Conservation (phyloP, 2,329 filamentous ascomycete genomes). For the Xylaria sp. region DNA sequence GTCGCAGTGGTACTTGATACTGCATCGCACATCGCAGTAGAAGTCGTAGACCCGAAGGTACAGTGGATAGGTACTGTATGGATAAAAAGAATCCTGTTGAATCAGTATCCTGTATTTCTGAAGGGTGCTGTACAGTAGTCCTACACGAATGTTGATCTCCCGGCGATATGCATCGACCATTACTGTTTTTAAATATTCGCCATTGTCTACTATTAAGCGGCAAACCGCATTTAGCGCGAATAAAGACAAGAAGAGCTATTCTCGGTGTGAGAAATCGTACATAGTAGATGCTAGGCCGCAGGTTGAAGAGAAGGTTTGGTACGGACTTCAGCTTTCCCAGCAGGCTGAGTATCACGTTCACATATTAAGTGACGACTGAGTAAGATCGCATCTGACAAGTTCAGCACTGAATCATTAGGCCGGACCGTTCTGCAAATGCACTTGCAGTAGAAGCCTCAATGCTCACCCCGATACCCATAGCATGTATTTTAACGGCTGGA, state of each 20-base stretch:
- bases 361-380: neutral
- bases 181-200: slow-evolving; percentile 24
- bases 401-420: neutral
- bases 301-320: neutral
- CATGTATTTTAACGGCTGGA: slow-evolving; percentile 21
- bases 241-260: neutral
- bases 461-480: slow-evolving; percentile 13
- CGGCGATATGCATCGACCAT: slow-evolving; percentile 26
- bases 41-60: neutral
- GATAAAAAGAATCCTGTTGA: slow-evolving; percentile 2
- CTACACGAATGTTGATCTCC: slow-evolving; percentile 24
- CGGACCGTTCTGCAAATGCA: neutral
- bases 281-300: neutral
- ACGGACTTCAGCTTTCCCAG: neutral
- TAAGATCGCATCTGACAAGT: neutral
- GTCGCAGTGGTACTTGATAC: slow-evolving; percentile 12
- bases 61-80: slow-evolving; percentile 3
- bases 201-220: slow-evolving; percentile 15
- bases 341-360: neutral
- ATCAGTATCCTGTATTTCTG: neutral
- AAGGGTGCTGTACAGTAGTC: slow-evolving; percentile 5
- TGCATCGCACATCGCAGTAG: neutral
- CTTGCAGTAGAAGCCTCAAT: neutral
- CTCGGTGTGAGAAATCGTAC: neutral
- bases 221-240: slow-evolving; percentile 26